Evolutionary conservation across 2,329 filamentous ascomycete genomes (phyloP).

Genomic region (Penicillium sp.): DNA sequence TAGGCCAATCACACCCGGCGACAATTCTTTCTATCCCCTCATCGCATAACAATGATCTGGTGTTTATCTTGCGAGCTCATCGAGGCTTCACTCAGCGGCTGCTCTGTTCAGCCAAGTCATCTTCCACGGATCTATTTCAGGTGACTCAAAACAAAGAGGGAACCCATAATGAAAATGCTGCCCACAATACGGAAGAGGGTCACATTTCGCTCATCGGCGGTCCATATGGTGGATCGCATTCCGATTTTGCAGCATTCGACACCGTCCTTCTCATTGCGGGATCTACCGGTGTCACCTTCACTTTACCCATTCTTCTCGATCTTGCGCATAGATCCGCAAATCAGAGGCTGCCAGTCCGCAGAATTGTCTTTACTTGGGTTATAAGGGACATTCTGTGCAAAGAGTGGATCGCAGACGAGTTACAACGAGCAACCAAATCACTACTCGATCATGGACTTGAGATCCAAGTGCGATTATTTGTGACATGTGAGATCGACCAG

Average conservation of each 20-base stretch:
- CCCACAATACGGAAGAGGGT: background rate
- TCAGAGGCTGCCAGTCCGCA: slow-evolving; percentile 3
- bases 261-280: slow-evolving; percentile 9
- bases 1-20: slow-evolving; percentile 11
- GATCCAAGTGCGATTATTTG: slow-evolving; percentile 5
- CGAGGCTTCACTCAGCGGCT: slow-evolving; percentile 7
- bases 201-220: slow-evolving; percentile 5
- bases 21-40: slow-evolving; percentile 10
- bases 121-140: background rate
- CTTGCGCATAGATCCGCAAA: slow-evolving; percentile 1
- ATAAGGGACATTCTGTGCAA: slow-evolving; percentile 4
- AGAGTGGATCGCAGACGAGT: slow-evolving; percentile 9
- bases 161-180: background rate
- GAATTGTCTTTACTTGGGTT: slow-evolving; percentile 8
- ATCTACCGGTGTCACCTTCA: slow-evolving; percentile 10
- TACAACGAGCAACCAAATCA: background rate
- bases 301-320: slow-evolving; percentile 11
- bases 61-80: slow-evolving; percentile 11
- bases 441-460: slow-evolving; percentile 1
- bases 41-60: slow-evolving; percentile 9
- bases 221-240: slow-evolving; percentile 9
- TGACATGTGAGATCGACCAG: slow-evolving; percentile 3
- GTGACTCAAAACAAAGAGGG: background rate
- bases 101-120: slow-evolving; percentile 1
- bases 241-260: slow-evolving; percentile 10